phyloP scores from a whole-genome alignment of 495 filamentous ascomycete species.

The Hyaloscypha hepaticicola region DNA sequence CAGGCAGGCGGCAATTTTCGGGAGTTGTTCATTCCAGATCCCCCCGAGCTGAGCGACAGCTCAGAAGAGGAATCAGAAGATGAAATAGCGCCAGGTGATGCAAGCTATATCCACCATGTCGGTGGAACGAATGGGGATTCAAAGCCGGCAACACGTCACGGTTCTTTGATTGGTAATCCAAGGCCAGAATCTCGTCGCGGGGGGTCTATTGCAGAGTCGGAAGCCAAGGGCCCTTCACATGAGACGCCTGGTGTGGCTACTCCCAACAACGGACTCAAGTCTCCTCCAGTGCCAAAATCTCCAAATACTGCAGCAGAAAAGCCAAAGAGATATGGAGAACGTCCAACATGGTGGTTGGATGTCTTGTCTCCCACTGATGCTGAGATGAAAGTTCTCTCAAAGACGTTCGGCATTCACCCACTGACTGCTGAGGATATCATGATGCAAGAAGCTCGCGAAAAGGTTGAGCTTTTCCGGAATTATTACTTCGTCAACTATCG shows the following conservation, averaged over 20 bases:
- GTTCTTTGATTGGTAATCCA: conserved; percentile 19
- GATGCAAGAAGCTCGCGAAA: conserved; percentile 94
- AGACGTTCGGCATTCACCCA: conserved; percentile 92
- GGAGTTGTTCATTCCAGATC: conserved; percentile 72
- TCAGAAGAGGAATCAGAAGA: conserved; percentile 61
- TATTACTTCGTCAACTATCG: conserved; percentile 99
- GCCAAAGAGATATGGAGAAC: conserved; percentile 73
- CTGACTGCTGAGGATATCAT: conserved; percentile 95
- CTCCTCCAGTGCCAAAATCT: conserved; percentile 21
- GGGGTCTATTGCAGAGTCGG: not conserved
- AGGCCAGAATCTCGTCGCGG: conserved; percentile 6
- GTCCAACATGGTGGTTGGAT: conserved; percentile 95
- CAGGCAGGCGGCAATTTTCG: conserved; percentile 79
- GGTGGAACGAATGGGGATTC: conserved; percentile 30
- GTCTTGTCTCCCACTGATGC: conserved; percentile 84
- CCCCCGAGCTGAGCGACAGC: conserved; percentile 48
- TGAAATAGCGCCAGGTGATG: conserved; percentile 19
- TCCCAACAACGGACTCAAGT: conserved; percentile 14
- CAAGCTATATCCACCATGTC: conserved; percentile 23
- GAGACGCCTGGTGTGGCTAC: conserved; percentile 23
- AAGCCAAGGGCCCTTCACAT: conserved; percentile 3
- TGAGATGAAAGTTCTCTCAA: conserved; percentile 89
- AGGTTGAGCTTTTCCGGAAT: conserved; percentile 93
- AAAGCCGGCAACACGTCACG: conserved; percentile 21
- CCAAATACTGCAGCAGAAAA: conserved; percentile 38